phyloP scores from a whole-genome alignment of 805 yeast species.

The Starmerella stigmatis region DNA sequence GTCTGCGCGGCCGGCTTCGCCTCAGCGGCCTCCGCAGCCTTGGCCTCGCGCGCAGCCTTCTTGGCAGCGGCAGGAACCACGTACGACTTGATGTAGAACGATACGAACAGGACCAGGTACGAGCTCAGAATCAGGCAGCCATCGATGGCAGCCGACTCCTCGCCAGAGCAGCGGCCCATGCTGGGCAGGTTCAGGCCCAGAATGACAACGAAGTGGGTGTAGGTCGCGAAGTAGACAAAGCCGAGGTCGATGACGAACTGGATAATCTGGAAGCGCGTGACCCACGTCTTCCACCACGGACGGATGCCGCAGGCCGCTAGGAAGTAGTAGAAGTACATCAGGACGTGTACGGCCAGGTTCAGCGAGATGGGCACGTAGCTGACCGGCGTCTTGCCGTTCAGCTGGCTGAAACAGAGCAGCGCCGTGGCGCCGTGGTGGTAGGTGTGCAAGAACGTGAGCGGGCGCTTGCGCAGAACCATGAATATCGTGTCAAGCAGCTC shows the following conservation, averaged over 20 bases:
- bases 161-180: slow-evolving; percentile 79
- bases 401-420: slow-evolving; percentile 81
- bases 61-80: slow-evolving; percentile 33
- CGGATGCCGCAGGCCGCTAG: slow-evolving; percentile 83
- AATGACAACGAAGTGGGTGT: slow-evolving; percentile 70
- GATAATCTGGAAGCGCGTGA: slow-evolving; percentile 86
- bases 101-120: slow-evolving; percentile 79
- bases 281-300: slow-evolving; percentile 99
- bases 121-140: slow-evolving; percentile 84
- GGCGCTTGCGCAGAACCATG: slow-evolving; percentile 83
- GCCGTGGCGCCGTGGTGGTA: slow-evolving; percentile 99
- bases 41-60: slow-evolving; percentile 13
- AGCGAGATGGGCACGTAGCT: slow-evolving; percentile 90
- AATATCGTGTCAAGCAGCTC: slow-evolving; percentile 88
- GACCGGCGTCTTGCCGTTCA: slow-evolving; percentile 79
- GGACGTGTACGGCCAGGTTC: slow-evolving; percentile 85
- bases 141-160: slow-evolving; percentile 82
- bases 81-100: slow-evolving; percentile 84
- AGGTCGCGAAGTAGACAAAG: slow-evolving; percentile 89
- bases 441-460: slow-evolving; percentile 83
- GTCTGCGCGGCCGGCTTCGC: neutral
- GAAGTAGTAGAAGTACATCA: slow-evolving; percentile 97
- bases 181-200: slow-evolving; percentile 58
- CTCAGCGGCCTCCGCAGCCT: slow-evolving; percentile 8
- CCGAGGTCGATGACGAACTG: slow-evolving; percentile 84